Percentiles rank a stretch among this genome's conserved stretches.
Evolutionary conservation across 768 basidiomycete genomes (phyloP).

Genomic region (Mrakia frigida): DNA sequence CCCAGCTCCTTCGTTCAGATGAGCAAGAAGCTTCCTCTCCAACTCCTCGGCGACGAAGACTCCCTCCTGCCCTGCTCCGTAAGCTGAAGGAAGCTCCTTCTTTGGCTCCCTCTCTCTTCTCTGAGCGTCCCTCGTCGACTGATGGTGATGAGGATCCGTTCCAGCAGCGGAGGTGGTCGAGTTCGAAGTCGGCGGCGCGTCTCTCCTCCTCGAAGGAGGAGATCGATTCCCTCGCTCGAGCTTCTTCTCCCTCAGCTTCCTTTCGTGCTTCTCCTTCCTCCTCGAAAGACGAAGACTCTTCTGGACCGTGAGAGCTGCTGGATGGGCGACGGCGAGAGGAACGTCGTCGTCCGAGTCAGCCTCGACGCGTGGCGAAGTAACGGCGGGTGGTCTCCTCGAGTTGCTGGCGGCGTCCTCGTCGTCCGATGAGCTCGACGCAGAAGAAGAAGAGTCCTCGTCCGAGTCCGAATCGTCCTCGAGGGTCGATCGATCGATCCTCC

Average conservation of each 20-base stretch:
- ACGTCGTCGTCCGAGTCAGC: slow-evolving; percentile 57
- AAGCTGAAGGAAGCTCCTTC: slow-evolving; percentile 25
- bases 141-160: too few species aligned
- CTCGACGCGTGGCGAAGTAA: background rate
- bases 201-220: background rate
- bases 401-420: background rate
- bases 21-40: slow-evolving; percentile 23
- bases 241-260: slow-evolving; percentile 12
- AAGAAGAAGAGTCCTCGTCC: background rate
- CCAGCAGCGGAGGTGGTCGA: background rate
- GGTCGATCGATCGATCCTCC: background rate
- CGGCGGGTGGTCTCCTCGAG: background rate
- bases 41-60: slow-evolving; percentile 27
- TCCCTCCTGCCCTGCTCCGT: slow-evolving; percentile 26
- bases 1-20: background rate
- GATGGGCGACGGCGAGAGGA: slow-evolving; percentile 71
- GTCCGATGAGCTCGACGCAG: background rate
- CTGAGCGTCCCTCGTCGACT: background rate
- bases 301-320: slow-evolving; percentile 75
- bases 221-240: background rate
- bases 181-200: background rate
- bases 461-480: background rate
- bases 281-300: slow-evolving; percentile 59
- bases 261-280: slow-evolving; percentile 31
- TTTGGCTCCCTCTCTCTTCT: background rate